Evolutionary conservation across 2,329 filamentous ascomycete genomes (phyloP).

Genomic region (Cordyceps javanica): DNA sequence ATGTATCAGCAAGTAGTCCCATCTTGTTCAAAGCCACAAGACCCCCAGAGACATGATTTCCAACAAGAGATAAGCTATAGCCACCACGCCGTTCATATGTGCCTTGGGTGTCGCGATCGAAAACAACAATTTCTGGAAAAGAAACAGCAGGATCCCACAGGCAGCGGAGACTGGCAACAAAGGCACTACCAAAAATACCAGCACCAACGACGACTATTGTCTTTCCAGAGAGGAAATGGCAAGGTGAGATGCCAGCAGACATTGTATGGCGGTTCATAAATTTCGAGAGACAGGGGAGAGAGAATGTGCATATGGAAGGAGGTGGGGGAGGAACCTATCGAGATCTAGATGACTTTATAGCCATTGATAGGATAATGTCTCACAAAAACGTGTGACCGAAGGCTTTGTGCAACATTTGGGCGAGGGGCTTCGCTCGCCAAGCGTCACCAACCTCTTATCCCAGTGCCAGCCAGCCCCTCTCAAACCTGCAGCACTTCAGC

Average conservation of each 20-base stretch:
- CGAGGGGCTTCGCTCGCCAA: neutral
- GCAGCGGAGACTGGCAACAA: constrained; percentile 33
- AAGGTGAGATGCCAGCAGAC: neutral
- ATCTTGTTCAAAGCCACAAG: constrained; percentile 33
- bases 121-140: constrained; percentile 31
- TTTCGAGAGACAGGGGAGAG: neutral
- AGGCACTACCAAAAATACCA: constrained; percentile 38
- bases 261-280: neutral
- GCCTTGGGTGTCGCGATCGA: constrained; percentile 34
- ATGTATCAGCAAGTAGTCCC: constrained; percentile 29
- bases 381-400: too few species aligned
- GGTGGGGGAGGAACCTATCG: neutral
- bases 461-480: too few species aligned
- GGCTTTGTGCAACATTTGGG: too few species aligned
- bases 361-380: neutral
- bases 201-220: constrained; percentile 37
- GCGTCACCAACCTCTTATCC: too few species aligned
- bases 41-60: constrained; percentile 28
- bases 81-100: constrained; percentile 25
- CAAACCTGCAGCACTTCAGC: too few species aligned
- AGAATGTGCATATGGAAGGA: neutral
- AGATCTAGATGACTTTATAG: neutral
- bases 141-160: constrained; percentile 27
- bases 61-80: constrained; percentile 35
- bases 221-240: constrained; percentile 31